Conservation (phyloP, 768 basidiomycete species). For the Kondoa subrosea region DNA sequence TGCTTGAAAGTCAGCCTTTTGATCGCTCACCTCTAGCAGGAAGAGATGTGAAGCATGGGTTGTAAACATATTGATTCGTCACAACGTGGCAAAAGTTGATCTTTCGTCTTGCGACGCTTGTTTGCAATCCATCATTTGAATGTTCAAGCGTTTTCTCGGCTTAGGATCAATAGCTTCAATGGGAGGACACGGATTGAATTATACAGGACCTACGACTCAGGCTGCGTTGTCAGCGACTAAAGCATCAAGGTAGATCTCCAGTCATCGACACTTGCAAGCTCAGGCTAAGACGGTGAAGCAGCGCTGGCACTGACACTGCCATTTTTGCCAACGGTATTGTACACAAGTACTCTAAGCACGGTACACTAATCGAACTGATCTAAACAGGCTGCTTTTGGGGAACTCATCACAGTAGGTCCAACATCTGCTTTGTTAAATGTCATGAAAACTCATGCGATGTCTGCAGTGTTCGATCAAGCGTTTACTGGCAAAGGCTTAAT, state of each 20-base stretch:
- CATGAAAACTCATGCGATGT: background rate
- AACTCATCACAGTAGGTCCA: background rate
- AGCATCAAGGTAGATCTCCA: too few species aligned
- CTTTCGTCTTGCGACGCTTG: background rate
- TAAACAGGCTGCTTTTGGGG: background rate
- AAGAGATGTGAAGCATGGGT: background rate
- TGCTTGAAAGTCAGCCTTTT: background rate
- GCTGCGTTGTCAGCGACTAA: too few species aligned
- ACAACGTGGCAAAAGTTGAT: background rate
- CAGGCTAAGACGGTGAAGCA: too few species aligned
- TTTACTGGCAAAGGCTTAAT: constrained; percentile 62
- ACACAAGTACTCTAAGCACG: background rate
- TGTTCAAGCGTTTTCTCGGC: background rate
- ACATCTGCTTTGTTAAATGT: background rate
- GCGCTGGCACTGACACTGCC: too few species aligned
- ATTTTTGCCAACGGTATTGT: too few species aligned
- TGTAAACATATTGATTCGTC: background rate
- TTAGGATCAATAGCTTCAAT: background rate
- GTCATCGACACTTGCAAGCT: too few species aligned
- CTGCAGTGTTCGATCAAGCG: constrained; percentile 49
- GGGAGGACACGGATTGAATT: background rate
- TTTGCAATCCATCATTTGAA: background rate
- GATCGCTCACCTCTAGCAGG: background rate
- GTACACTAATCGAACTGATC: background rate
- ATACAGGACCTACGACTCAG: too few species aligned